Base-by-base conservation (phyloP, 2,329 filamentous ascomycete species). In the Colletotrichum godetiae region DNA sequence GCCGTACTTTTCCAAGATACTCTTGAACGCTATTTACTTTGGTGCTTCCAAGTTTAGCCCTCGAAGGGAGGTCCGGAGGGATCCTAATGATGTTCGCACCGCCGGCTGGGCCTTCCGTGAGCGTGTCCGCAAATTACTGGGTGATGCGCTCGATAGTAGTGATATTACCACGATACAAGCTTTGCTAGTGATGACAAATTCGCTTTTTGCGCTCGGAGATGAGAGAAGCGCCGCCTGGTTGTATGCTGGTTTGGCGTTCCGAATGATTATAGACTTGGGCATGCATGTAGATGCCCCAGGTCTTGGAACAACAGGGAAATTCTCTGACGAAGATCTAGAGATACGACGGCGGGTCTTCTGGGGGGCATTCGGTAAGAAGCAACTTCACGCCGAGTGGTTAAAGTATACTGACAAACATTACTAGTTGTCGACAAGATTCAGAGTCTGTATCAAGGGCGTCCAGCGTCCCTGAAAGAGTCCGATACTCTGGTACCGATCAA, bases 191-290 rank as follows among this genome's bases (percentile, higher is more conserved):
- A 87, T 90, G 83, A 84, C 85, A 0, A 86, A 85, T 57, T 86
- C 86, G 0, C 77, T 89, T 0, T 89, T 89, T 73, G 83, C 88
- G 0, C 78, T 86, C 2, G 83, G 85, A n/a, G 85, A 86, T 62
- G 85, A 89, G 75, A 80, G 84, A 35, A 88, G 86, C 70, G 83
- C 84, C 6, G 86, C 88, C 2, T 92, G 89, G 89, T 76, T 90
- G 5, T 91, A 91, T 72, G 85, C 87, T 64, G 89, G 89, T 1
- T 84, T 88, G 74, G 88, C 89, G 0, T 88, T 90, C 70, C 84
- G 88, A 11, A 86, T 91, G 80, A 80, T 90, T 31, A 84, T 87
- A 63, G 89, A 91, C 76, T 77, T 91, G 5, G 86, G 88, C 0
- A 85, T 90, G 74, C 87, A 89, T 74, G 82, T 88, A 22, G 83